Percentiles rank a stretch among this genome's conserved stretches.
Conservation (phyloP, 2,329 filamentous ascomycete genomes). For the Neonectria neomacrospora region DNA sequence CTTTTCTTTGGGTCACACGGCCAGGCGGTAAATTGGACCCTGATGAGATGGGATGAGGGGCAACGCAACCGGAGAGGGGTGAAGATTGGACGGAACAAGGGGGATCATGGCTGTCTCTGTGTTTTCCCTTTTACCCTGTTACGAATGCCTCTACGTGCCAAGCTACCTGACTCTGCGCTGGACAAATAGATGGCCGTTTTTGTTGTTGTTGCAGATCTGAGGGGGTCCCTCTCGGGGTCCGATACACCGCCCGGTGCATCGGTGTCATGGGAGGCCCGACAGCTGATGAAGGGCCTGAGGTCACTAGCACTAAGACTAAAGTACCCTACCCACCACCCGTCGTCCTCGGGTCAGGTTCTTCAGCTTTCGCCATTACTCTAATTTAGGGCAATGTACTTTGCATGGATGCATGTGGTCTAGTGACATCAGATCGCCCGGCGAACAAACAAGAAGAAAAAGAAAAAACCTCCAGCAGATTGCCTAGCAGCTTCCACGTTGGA, state of each 20-base stretch:
- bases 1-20: conserved; percentile 32
- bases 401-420: background rate
- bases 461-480: conserved; percentile 22
- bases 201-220: conserved; percentile 9
- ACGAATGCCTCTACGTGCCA: conserved; percentile 4
- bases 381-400: conserved; percentile 4
- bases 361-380: background rate
- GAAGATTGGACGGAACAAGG: background rate
- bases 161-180: background rate
- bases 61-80: conserved; percentile 1
- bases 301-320: conserved; percentile 11
- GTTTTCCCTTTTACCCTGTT: conserved; percentile 19
- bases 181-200: no score
- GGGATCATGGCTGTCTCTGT: background rate
- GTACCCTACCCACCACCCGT: conserved; percentile 4
- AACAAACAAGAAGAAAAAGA: conserved; percentile 6
- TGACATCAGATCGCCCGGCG: background rate
- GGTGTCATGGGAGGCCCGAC: conserved; percentile 14
- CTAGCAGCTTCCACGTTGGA: conserved; percentile 39
- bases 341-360: background rate
- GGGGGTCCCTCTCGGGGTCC: conserved; percentile 17
- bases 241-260: conserved; percentile 17
- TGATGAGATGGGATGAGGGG: conserved; percentile 26
- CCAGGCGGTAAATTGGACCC: conserved; percentile 32
- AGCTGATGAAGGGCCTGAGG: background rate